Percentiles rank a stretch among this genome's conserved stretches.
Evolutionary conservation across 2,329 filamentous ascomycete genomes (phyloP).

Genomic region (Chrysoporthe deuterocubensis): DNA sequence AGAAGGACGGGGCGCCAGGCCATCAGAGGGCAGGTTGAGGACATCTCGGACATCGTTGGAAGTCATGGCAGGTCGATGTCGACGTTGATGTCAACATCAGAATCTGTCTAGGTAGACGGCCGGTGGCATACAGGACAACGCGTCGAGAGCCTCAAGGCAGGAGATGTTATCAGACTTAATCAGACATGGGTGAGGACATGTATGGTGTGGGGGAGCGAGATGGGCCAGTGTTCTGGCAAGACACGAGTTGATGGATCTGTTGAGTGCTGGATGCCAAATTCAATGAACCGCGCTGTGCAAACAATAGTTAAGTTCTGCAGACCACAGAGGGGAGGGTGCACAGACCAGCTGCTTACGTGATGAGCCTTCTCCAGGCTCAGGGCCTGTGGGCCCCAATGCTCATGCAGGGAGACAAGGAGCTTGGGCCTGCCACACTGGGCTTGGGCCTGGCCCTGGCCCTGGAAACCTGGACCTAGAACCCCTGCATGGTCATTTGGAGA

Average conservation of each 20-base stretch:
- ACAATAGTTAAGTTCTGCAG: background rate
- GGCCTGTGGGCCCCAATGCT: background rate
- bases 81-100: conserved; percentile 30
- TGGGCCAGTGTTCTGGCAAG: background rate
- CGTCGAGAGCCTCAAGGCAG: background rate
- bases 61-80: conserved; percentile 57
- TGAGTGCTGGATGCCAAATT: background rate
- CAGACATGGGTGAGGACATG: conserved; percentile 3
- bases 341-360: conserved; percentile 11
- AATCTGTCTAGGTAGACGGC: background rate
- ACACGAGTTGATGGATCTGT: conserved; percentile 5
- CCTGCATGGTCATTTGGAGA: conserved; percentile 14
- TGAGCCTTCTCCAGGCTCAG: background rate
- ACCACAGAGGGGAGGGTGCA: background rate
- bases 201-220: background rate
- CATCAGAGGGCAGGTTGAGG: conserved; percentile 74
- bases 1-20: conserved; percentile 56
- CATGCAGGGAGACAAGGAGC: background rate
- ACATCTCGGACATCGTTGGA: conserved; percentile 86
- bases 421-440: background rate
- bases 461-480: background rate
- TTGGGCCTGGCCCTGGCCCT: background rate
- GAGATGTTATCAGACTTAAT: background rate
- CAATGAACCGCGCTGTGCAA: background rate
- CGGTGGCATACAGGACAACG: background rate